Base-by-base conservation (phyloP, 805 yeast genomes). In the Debaryomyces tyrocola region DNA sequence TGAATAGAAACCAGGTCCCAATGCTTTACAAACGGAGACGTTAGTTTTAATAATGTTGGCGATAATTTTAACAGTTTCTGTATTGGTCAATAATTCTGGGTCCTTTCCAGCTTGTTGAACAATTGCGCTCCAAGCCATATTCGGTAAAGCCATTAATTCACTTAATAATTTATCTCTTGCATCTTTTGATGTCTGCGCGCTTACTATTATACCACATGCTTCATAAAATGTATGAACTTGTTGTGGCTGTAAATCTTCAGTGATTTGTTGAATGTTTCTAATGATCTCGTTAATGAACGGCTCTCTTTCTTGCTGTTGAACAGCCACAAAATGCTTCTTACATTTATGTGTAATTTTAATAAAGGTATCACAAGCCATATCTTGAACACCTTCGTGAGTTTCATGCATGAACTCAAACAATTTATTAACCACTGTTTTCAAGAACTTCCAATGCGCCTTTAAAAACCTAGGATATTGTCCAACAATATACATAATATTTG, bases 371-470 rank as follows among this genome's bases (percentile, higher is more conserved):
- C 99, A 94, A 7, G 99, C 99, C 99, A 94, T 94, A 69, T 94
- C 99, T 73, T 94, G 99, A 51, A 94, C 99, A 74, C 99, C 99
- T 69, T 92, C 99, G 69, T 94, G 99, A n/a, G 97, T 90, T 77
- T 94, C 99, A 73, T 94, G 98, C 99, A 94, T 94, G 62, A 94
- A 94, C 67, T 94, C 99, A 67, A 94, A 94, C 59, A 94, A 78
- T 68, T 94, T 94, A 70, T 89, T 85, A 50, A 94, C 92, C 37
- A 94, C 99, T 0, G 98, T 94, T 67, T 91, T 92, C 64, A 94
- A 73, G 59, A 94, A 94, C 66, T 88, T 90, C 99, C 99, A 94
- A 66, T 94, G 99, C 7, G 98, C 98, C 59, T 91, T 91, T 63
- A 94, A 77, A 62, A 94, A 94, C 64, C 99, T 78, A 44, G 99